Evolutionary conservation across 352 stramenopile species (phyloP).

Genomic region (Peronospora destructor): DNA sequence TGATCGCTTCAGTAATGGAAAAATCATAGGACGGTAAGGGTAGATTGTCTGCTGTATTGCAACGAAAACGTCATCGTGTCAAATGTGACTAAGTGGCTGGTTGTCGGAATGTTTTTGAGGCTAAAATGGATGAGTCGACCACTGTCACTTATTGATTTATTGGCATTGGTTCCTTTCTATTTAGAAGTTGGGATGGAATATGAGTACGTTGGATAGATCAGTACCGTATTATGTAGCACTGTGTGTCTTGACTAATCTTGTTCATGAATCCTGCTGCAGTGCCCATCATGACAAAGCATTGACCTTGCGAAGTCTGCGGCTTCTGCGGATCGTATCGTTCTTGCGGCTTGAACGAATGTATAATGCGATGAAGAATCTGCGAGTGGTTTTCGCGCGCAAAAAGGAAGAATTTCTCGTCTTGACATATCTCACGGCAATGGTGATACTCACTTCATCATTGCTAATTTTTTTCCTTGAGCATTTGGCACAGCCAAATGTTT

Average conservation of each 20-base stretch:
- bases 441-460: constrained; percentile 52
- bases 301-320: constrained; percentile 45
- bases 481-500: constrained; percentile 36
- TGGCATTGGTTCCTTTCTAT: constrained; percentile 53
- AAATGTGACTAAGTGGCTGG: neutral
- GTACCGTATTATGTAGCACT: neutral
- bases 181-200: constrained; percentile 46
- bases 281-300: constrained; percentile 30
- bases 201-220: constrained; percentile 23
- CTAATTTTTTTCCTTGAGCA: constrained; percentile 65
- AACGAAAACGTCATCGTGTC: no score
- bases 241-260: neutral
- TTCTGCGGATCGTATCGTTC: constrained; percentile 55
- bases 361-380: constrained; percentile 51
- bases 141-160: constrained; percentile 52
- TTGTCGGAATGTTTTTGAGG: constrained; percentile 13
- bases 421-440: constrained; percentile 44
- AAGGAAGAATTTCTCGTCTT: constrained; percentile 61
- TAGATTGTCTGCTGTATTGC: neutral
- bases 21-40: constrained; percentile 32
- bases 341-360: constrained; percentile 55
- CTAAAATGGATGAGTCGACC: constrained; percentile 51
- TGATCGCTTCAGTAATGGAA: constrained; percentile 32
- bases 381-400: constrained; percentile 45
- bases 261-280: constrained; percentile 3